These are phyloP conservation scores for Hyaloscypha hepaticicola DNA, from an alignment of 495 filamentous ascomycete genomes.

Conservation along the genomic window DNA sequence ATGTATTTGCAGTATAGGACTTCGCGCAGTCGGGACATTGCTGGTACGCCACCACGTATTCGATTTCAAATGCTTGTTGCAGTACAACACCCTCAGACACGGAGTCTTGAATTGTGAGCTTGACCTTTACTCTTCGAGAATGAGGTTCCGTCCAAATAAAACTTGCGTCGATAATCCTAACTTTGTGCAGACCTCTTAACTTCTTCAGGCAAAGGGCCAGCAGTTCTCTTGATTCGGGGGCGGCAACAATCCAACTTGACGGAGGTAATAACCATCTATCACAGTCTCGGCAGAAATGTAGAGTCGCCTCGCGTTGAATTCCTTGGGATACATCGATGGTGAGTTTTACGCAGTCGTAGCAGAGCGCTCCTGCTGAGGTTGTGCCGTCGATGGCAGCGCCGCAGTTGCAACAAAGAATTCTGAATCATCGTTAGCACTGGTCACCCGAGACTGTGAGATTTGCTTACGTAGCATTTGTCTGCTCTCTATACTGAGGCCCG, in stretches of 20 bases:
- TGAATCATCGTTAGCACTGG: slow-evolving; percentile 37
- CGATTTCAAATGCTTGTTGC: slow-evolving; percentile 92
- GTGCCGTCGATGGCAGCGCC: slow-evolving; percentile 92
- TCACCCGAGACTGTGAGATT: slow-evolving; percentile 11
- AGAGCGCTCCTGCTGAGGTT: slow-evolving; percentile 81
- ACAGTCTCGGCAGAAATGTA: slow-evolving; percentile 87
- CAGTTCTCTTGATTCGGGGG: slow-evolving; percentile 83
- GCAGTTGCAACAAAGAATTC: slow-evolving; percentile 93
- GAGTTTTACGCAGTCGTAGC: slow-evolving; percentile 89
- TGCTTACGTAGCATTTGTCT: slow-evolving; percentile 60
- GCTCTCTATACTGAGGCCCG: slow-evolving; percentile 41
- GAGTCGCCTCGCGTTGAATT: slow-evolving; percentile 78
- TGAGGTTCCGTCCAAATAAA: slow-evolving; percentile 99
- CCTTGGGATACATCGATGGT: slow-evolving; percentile 93
- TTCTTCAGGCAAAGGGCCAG: slow-evolving; percentile 85
- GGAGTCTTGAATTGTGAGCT: slow-evolving; percentile 81
- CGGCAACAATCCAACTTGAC: slow-evolving; percentile 75
- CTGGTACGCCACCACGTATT: slow-evolving; percentile 82
- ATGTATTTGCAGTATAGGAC: slow-evolving; percentile 92
- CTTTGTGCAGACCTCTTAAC: slow-evolving; percentile 76
- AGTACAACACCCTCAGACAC: slow-evolving; percentile 75
- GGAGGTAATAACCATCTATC: slow-evolving; percentile 93
- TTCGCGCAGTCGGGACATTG: slow-evolving; percentile 93
- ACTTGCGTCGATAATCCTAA: slow-evolving; percentile 88
- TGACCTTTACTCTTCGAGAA: slow-evolving; percentile 83